Evolutionary conservation across 352 stramenopile genomes (phyloP), one percentile per base, ranked within the genome.

Genomic region (Phytophthora lateralis): DNA sequence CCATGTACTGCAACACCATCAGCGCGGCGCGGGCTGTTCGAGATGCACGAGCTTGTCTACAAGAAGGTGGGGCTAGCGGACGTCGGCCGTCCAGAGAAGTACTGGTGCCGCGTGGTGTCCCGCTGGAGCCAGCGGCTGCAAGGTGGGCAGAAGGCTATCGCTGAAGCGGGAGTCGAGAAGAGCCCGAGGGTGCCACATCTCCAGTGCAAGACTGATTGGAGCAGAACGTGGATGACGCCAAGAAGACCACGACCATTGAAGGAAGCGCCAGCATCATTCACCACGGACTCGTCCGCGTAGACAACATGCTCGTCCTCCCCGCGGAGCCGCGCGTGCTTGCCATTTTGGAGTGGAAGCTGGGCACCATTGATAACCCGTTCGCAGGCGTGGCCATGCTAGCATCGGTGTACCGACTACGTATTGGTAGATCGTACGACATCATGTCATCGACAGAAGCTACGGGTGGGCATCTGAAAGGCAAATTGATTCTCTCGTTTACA

Each of bases 321-420:
- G 93, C 83, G 14, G 80, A 94, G 71, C 87, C 85, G 24, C 69
- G 82, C 8, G 82, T 96, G 20, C n/a, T 95, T 8, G 87, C 82
- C 8, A 85, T 96, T 34, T 60, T 96, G 6, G 87, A 96, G 71
- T 96, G 88, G 85, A 84, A 96, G 58, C 66, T 96, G 24, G 90
- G 80, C 60, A 96, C 88, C 18, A 80, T 96, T 39, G 87, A 87
- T 47, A 90, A 96, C 57, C 85, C 85, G 20, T 85, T 95, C 50
- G 68, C 80, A 0, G 88, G 95, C 64, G 65, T 96, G 8, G 84
- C 86, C 18, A 93, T 86, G 9, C 55, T 91, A 14, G 66, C 67
- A 14, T 82, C 70, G 5, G 50, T 66, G 3, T 93, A 89, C 69
- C 73, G 73, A 50, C 48, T 86, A 26, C 81, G 79, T 0, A 39